Percentiles rank a stretch among this genome's conserved stretches.
Conservation (phyloP, 257 asterid genomes). For the Primulina eburnea region DNA sequence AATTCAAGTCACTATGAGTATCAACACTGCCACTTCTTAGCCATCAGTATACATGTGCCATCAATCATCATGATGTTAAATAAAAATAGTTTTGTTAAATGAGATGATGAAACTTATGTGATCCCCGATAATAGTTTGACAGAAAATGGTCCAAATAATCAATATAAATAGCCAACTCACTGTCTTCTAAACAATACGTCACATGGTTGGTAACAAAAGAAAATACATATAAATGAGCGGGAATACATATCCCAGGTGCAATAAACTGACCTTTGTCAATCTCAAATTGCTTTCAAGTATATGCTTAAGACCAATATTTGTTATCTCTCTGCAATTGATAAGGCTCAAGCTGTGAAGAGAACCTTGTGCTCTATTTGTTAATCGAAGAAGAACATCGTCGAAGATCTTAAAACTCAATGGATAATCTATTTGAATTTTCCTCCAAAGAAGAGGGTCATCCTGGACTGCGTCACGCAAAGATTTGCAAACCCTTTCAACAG, state of each 20-base stretch:
- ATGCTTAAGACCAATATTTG: constrained; percentile 44
- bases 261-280: constrained; percentile 56
- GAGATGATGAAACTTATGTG: neutral
- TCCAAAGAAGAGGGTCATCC: constrained; percentile 72
- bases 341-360: constrained; percentile 58
- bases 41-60: neutral
- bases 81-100: neutral
- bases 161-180: neutral
- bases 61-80: neutral
- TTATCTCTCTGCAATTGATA: constrained; percentile 47
- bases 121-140: neutral
- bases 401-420: constrained; percentile 42
- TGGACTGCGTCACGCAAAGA: constrained; percentile 54
- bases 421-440: constrained; percentile 41
- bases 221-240: neutral
- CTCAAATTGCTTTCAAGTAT: constrained; percentile 55
- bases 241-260: neutral
- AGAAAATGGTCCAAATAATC: no score
- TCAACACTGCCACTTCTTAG: neutral
- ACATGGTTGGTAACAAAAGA: neutral
- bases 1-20: neutral
- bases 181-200: neutral
- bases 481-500: constrained; percentile 73
- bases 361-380: constrained; percentile 71
- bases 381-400: constrained; percentile 51